These are phyloP conservation scores for Solanum hybrid DNA, from an alignment of 305 asterid genomes.

Conservation along the genomic window DNA sequence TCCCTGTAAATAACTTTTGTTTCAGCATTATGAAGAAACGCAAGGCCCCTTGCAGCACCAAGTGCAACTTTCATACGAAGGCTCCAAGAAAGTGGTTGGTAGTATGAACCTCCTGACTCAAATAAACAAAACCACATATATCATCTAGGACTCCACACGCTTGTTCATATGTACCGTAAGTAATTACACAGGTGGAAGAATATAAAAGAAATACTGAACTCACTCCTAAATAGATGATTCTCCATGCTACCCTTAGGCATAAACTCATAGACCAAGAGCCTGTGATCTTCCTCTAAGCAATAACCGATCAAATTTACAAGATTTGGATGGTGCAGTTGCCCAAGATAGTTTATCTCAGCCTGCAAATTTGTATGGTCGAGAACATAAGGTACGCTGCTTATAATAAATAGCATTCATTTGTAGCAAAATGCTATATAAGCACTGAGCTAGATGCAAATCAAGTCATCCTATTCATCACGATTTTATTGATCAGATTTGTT, in stretches of 20 bases:
- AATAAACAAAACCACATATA: neutral
- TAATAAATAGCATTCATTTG: neutral
- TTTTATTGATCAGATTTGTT: neutral
- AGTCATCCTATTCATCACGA: neutral
- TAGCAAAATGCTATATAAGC: neutral
- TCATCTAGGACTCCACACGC: neutral
- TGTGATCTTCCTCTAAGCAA: conserved; percentile 61
- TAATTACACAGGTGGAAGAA: neutral
- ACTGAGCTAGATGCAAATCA: neutral
- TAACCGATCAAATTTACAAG: conserved; percentile 62
- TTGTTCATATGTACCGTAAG: neutral
- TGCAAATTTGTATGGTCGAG: conserved; percentile 11
- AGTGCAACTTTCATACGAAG: conserved; percentile 70
- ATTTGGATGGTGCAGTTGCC: conserved; percentile 58
- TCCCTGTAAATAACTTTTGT: conserved; percentile 80
- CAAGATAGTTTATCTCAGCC: conserved; percentile 67
- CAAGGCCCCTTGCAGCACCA: conserved; percentile 90
- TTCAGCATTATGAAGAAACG: conserved; percentile 76
- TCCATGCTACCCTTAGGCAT: conserved; percentile 78
- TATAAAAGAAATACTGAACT: conserved; percentile 17
- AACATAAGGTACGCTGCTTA: neutral
- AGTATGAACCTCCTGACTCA: conserved; percentile 63
- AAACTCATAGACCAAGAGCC: conserved; percentile 61
- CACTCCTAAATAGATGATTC: conserved; percentile 78
- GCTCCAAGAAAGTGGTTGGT: conserved; percentile 85